Base-by-base conservation (phyloP, 768 basidiomycete genomes). In the Agaricus blazei region DNA sequence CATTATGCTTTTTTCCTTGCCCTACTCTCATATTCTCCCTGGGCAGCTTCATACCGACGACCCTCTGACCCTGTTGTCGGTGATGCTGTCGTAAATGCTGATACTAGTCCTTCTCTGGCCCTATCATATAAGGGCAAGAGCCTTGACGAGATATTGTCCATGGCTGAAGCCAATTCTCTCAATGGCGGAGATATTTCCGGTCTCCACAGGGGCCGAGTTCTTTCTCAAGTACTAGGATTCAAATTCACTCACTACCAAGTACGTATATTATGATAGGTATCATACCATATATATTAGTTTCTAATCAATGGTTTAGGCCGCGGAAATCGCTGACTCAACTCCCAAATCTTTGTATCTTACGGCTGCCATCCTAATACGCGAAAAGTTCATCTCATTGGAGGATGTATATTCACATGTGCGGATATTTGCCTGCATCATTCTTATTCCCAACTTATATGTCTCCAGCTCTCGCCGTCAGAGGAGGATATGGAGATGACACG, bases 161-260 rank as follows among this genome's bases (percentile, higher is more conserved):
- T 83, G 42, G 83, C 82, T 0, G 84, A 89, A 62, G 64, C 62
- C 4, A 65, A 64, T 7, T 51, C 56, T 38, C 53, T 52, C 31
- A 52, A 57, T 41, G 46, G 54, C 6, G 44, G 60, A 52, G 56
- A 62, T 26, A 51, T 51, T 45, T 58, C 62, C 40, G 62, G 65
- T 12, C 61, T 64, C 3, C 64, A 65, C 27, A 74, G 81, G 49
- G 75, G 85, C 26, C 78, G 82, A 49, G 87, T 91, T 23, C 72
- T 91, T 54, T 87, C 92, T 12, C 94, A 99, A 71, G 90, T 98
- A 6, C 74, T 99, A 23, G 97, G 97, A n/a, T 98, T 98, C 80
- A 99, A 99, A 70, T 96, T 97, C 63, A 79, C 81, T 8, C 85
- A 87, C 67, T 95, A 96, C 69, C 88, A 95, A 73, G 95, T 93